Evolutionary conservation across 331 rosid genomes (phyloP).

Genomic region (Cydonia oblonga): DNA sequence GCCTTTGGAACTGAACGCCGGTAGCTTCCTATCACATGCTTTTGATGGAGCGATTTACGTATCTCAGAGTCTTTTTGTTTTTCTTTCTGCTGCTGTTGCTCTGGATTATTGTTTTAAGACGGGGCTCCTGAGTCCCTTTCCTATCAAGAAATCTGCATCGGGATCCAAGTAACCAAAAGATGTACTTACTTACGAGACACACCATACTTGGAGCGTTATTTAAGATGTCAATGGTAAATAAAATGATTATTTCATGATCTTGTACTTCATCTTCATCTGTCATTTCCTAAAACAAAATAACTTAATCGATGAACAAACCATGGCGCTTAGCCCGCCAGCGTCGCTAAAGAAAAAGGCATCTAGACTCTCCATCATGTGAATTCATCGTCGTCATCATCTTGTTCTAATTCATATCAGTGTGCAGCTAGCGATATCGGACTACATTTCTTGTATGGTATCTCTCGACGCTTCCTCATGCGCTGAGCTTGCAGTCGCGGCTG

Average conservation of each 20-base stretch:
- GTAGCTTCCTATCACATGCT: slow-evolving; percentile 57
- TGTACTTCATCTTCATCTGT: background rate
- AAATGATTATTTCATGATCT: background rate
- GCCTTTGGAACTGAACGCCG: slow-evolving; percentile 35
- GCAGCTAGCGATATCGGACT: background rate
- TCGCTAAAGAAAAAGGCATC: too few relatives aligned
- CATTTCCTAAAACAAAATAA: background rate
- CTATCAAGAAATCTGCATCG: slow-evolving; percentile 38
- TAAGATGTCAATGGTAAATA: background rate
- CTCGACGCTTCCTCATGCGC: background rate
- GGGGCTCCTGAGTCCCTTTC: slow-evolving; percentile 58
- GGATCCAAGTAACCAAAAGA: slow-evolving; percentile 5
- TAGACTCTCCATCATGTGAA: too few relatives aligned
- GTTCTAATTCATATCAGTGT: background rate
- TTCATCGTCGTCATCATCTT: too few relatives aligned
- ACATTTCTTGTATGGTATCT: background rate
- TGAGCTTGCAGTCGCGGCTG: background rate
- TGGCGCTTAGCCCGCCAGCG: too few relatives aligned
- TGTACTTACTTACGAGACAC: background rate
- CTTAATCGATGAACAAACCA: background rate
- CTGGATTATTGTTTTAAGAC: slow-evolving; percentile 72
- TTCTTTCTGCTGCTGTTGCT: slow-evolving; percentile 58
- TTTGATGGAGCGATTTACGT: slow-evolving; percentile 48
- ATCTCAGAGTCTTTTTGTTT: slow-evolving; percentile 51
- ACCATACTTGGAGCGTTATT: background rate